These are phyloP conservation scores for Vanderwaltozyma verrucispora DNA, from an alignment of 805 yeast genomes.

Conservation along the genomic window DNA sequence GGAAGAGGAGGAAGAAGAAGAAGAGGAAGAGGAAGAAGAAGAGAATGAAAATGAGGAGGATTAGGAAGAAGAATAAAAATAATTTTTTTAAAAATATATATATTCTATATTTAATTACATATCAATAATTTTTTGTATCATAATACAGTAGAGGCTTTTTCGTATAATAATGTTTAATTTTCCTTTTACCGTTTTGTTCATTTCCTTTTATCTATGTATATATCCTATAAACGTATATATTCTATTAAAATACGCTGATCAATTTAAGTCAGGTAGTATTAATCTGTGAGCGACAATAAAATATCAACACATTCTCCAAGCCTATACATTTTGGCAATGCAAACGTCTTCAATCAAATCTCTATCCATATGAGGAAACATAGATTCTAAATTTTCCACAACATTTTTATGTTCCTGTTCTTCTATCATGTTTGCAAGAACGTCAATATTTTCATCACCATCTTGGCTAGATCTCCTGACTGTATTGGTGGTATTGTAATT, in stretches of 20 bases:
- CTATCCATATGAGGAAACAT: constrained; percentile 72
- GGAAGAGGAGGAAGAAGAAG: constrained; percentile 23
- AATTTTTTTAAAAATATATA: neutral
- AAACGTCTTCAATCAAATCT: constrained; percentile 59
- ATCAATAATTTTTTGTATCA: neutral
- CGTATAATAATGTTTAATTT: too few species aligned
- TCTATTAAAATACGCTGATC: neutral
- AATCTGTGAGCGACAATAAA: constrained; percentile 19
- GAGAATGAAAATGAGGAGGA: constrained; percentile 13
- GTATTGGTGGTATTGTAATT: too few species aligned
- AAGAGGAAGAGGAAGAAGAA: constrained; percentile 18
- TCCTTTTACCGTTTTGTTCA: too few species aligned
- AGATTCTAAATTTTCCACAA: constrained; percentile 41
- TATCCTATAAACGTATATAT: neutral
- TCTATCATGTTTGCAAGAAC: constrained; percentile 31
- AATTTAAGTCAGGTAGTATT: neutral
- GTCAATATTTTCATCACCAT: constrained; percentile 9
- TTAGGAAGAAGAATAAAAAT: constrained; percentile 7
- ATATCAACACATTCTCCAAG: constrained; percentile 65
- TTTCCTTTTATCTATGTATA: neutral
- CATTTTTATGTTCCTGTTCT: constrained; percentile 35
- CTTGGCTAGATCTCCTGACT: too few species aligned
- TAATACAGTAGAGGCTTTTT: too few species aligned
- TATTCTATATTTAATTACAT: neutral
- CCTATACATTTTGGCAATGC: constrained; percentile 52